Evolutionary conservation across 202 grass and related monocot genomes (phyloP).

Genomic region (Schoenoplectus tabernaemontani): DNA sequence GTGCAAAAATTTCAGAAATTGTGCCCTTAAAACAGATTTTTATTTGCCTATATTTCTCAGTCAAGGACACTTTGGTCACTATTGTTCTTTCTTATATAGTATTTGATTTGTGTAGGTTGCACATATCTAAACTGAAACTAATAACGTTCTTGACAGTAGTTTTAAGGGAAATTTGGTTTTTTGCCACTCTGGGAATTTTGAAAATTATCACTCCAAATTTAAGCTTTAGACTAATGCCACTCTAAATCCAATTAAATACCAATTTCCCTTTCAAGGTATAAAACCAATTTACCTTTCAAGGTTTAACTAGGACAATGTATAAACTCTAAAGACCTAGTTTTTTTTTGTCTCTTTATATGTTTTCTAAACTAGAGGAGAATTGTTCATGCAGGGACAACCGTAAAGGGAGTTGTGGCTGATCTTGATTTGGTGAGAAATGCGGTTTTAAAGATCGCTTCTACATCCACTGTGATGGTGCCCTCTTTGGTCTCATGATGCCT

Average conservation of each 20-base stretch:
- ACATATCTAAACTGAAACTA: too few relatives aligned
- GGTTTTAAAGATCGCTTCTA: constrained; percentile 34
- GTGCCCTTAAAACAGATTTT: not conserved
- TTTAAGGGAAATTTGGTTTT: too few relatives aligned
- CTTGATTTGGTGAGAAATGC: constrained; percentile 29
- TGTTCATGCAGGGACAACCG: constrained; percentile 25
- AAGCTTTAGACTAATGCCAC: too few relatives aligned
- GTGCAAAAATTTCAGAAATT: not conserved
- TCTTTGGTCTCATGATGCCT: constrained; percentile 37
- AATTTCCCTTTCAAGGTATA: too few relatives aligned
- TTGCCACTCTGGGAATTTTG: too few relatives aligned
- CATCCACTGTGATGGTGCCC: constrained; percentile 38
- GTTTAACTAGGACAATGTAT: not conserved
- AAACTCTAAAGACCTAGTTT: not conserved
- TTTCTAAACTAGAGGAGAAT: not conserved
- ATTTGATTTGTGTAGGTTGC: not conserved
- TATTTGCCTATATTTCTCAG: not conserved
- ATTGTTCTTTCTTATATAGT: not conserved
- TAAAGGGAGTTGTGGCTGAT: constrained; percentile 42
- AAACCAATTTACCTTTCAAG: too few relatives aligned
- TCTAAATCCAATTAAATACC: too few relatives aligned
- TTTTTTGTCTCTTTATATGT: too few relatives aligned
- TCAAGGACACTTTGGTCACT: not conserved
- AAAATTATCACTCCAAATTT: too few relatives aligned
- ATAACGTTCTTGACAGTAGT: not conserved